Evolutionary conservation across 2,329 filamentous ascomycete genomes (phyloP).

Genomic region (Grosmannia clavigera): DNA sequence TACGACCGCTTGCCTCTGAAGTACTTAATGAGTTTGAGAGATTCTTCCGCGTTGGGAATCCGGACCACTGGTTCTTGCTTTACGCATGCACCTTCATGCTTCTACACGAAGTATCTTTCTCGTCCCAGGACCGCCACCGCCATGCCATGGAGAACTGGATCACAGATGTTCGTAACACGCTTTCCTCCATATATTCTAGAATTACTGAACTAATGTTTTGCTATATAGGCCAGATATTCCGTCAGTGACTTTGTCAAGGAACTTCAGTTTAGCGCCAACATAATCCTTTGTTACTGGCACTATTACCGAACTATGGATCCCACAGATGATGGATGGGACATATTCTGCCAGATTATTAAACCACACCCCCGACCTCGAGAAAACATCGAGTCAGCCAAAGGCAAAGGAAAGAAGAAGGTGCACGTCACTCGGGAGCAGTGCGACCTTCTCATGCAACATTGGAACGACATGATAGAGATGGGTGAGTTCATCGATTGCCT

Average conservation of each 20-base stretch:
- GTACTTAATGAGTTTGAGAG: constrained; percentile 24
- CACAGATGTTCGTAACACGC: background rate
- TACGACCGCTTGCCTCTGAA: constrained; percentile 20
- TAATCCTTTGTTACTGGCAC: constrained; percentile 36
- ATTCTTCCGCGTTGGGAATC: constrained; percentile 22
- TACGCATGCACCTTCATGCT: constrained; percentile 30
- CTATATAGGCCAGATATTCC: constrained; percentile 22
- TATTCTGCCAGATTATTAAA: constrained; percentile 12
- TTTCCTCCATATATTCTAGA: too few relatives aligned
- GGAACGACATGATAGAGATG: constrained; percentile 13
- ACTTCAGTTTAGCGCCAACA: constrained; percentile 32
- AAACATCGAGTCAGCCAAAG: constrained; percentile 14
- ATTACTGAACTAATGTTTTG: too few relatives aligned
- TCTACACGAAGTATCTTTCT: constrained; percentile 27
- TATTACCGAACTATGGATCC: constrained; percentile 31
- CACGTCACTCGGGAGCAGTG: constrained; percentile 18
- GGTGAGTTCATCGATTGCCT: constrained; percentile 3
- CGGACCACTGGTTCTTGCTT: constrained; percentile 21
- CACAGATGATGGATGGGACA: constrained; percentile 16
- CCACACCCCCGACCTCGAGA: background rate
- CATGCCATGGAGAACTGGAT: constrained; percentile 26
- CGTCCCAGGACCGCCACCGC: constrained; percentile 28
- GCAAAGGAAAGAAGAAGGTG: constrained; percentile 16
- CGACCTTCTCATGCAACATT: constrained; percentile 20
- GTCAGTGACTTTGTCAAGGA: constrained; percentile 28